Conservation (phyloP, 306 rosid genomes). For the Dalbergia cochinchinensis region DNA sequence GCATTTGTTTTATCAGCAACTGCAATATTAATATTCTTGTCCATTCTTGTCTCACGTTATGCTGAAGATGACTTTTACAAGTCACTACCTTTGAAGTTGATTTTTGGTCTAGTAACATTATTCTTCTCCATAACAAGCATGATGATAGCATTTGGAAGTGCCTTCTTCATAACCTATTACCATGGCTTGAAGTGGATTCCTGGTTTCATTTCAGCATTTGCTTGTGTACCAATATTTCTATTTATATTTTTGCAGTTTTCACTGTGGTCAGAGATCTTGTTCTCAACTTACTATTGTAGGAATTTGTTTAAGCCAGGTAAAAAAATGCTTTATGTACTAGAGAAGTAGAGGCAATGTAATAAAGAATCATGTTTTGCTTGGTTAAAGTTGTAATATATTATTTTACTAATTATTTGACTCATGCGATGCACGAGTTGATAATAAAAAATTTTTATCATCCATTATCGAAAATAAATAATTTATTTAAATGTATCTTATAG, state of each 20-base stretch:
- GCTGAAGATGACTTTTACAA: slow-evolving; percentile 46
- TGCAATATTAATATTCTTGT: slow-evolving; percentile 51
- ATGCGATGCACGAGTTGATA: no score
- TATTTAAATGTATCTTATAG: no score
- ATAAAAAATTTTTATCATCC: no score
- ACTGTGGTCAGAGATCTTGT: slow-evolving; percentile 34
- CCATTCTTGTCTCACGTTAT: slow-evolving; percentile 44
- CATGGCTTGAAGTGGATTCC: slow-evolving; percentile 36
- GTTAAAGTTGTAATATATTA: background rate
- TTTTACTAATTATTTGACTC: no score
- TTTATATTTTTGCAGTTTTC: slow-evolving; percentile 41
- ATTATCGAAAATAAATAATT: no score
- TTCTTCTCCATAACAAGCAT: slow-evolving; percentile 50
- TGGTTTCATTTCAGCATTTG: slow-evolving; percentile 1
- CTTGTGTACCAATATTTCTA: slow-evolving; percentile 33
- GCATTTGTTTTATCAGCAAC: slow-evolving; percentile 46
- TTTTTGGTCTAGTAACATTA: slow-evolving; percentile 38
- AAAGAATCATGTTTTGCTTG: no score
- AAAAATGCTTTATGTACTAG: slow-evolving; percentile 12
- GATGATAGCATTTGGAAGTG: slow-evolving; percentile 50
- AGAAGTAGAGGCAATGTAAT: background rate
- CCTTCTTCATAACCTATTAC: slow-evolving; percentile 40
- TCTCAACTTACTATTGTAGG: slow-evolving; percentile 42
- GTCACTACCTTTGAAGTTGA: slow-evolving; percentile 48
- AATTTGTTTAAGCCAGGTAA: slow-evolving; percentile 42